Conservation (phyloP, 225 moss, liverwort and hornwort genomes). For the Pseudisothecium myosuroides region DNA sequence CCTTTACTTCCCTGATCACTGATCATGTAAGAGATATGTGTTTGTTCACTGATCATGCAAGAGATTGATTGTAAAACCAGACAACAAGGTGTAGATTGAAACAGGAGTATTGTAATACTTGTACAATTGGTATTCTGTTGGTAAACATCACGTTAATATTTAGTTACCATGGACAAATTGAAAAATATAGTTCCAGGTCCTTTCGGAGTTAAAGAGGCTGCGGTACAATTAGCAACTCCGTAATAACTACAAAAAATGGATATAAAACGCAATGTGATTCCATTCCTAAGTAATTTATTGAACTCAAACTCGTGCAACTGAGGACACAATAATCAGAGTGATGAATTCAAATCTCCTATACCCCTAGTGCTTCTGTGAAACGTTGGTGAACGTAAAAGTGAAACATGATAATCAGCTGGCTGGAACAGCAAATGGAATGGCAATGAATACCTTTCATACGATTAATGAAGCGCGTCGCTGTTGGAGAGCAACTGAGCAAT, state of each 20-base stretch:
- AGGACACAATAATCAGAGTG: not conserved
- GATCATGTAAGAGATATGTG: not conserved
- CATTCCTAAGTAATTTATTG: not conserved
- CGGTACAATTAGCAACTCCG: not conserved
- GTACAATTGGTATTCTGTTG: not conserved
- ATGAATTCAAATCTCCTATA: not conserved
- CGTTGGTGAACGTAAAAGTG: not conserved
- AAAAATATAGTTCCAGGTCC: not conserved
- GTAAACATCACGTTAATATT: not conserved
- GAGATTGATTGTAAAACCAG: not conserved
- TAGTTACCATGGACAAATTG: not conserved
- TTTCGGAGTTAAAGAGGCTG: not conserved
- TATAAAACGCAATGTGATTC: not conserved
- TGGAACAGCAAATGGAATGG: not conserved
- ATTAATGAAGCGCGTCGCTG: conserved; percentile 32
- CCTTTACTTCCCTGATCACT: not conserved
- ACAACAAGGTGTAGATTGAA: not conserved
- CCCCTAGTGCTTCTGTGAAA: not conserved
- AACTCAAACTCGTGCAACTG: not conserved
- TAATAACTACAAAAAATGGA: not conserved
- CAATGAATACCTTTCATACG: conserved; percentile 26
- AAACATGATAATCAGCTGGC: not conserved
- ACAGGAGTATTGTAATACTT: not conserved
- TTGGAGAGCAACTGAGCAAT: conserved; percentile 28
- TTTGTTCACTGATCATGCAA: not conserved